These are phyloP conservation scores for Funneliformis mosseae DNA, from an alignment of 192 early-diverging fungal species.

Conservation along the genomic window DNA sequence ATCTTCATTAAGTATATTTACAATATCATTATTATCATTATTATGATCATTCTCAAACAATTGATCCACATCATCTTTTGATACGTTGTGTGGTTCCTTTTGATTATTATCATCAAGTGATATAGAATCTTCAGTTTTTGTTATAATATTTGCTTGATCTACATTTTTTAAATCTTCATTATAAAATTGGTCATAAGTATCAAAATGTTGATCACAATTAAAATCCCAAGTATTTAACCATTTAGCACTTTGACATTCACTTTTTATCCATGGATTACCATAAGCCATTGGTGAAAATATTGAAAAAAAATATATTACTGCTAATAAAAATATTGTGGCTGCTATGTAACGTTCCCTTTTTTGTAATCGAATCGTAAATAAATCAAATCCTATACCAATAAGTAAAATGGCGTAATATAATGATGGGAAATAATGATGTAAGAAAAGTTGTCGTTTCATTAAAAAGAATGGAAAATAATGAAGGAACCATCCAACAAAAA, in stretches of 20 bases:
- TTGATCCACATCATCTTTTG: not conserved
- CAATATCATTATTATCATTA: not conserved
- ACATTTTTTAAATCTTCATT: not conserved
- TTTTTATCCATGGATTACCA: constrained; percentile 73
- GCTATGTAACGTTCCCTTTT: constrained; percentile 53
- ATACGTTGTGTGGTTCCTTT: not conserved
- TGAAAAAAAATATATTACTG: constrained; percentile 65
- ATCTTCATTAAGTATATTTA: not conserved
- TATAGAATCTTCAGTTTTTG: not conserved
- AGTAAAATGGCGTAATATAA: constrained; percentile 85
- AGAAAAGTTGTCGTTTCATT: constrained; percentile 87
- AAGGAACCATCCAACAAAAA: constrained; percentile 74
- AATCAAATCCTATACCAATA: constrained; percentile 72
- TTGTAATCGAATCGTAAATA: constrained; percentile 65
- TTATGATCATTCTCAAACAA: not conserved
- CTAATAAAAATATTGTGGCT: constrained; percentile 51
- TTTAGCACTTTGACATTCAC: constrained; percentile 76
- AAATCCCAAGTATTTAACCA: constrained; percentile 84
- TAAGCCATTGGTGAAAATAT: constrained; percentile 83
- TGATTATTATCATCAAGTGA: not conserved
- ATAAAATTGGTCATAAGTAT: constrained; percentile 32
- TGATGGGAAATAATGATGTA: constrained; percentile 95
- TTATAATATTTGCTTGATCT: not conserved
- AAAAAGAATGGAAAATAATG: constrained; percentile 91
- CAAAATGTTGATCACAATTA: constrained; percentile 59